phyloP scores from a whole-genome alignment of 257 asterid species.

The Nicotiana noctiflora region DNA sequence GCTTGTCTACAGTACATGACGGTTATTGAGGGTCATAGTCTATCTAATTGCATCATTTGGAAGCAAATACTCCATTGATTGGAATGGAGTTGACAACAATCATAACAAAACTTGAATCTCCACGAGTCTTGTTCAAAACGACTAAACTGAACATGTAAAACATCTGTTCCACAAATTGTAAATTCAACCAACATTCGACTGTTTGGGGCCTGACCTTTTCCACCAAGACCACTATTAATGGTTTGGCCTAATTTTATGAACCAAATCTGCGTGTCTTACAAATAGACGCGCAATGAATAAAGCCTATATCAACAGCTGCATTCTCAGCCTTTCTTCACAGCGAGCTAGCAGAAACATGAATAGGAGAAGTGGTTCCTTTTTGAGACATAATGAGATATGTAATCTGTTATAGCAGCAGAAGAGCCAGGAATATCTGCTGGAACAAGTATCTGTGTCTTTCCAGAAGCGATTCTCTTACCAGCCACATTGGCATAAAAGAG shows the following conservation, averaged over 20 bases:
- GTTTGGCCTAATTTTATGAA: neutral
- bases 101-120: neutral
- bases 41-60: neutral
- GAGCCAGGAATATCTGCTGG: conserved; percentile 1
- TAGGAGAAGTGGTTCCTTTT: conserved; percentile 12
- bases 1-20: neutral
- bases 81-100: neutral
- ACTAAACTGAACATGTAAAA: neutral
- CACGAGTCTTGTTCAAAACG: neutral
- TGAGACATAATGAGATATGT: conserved; percentile 8
- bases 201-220: neutral
- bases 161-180: neutral
- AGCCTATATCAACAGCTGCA: neutral
- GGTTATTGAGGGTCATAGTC: neutral
- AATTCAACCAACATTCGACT: neutral
- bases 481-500: conserved; percentile 10
- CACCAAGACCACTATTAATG: neutral
- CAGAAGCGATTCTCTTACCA: conserved; percentile 11
- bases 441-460: conserved; percentile 10
- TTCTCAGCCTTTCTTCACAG: neutral
- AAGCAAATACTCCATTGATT: neutral
- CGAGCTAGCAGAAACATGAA: conserved; percentile 16
- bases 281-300: neutral
- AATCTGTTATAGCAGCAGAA: neutral
- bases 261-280: neutral